A percentile compares a stretch with the other conserved stretches of the same genome.
phyloP scores from a whole-genome alignment of 2,329 filamentous ascomycete species.

The Aspergillus oerlinghausenensis region DNA sequence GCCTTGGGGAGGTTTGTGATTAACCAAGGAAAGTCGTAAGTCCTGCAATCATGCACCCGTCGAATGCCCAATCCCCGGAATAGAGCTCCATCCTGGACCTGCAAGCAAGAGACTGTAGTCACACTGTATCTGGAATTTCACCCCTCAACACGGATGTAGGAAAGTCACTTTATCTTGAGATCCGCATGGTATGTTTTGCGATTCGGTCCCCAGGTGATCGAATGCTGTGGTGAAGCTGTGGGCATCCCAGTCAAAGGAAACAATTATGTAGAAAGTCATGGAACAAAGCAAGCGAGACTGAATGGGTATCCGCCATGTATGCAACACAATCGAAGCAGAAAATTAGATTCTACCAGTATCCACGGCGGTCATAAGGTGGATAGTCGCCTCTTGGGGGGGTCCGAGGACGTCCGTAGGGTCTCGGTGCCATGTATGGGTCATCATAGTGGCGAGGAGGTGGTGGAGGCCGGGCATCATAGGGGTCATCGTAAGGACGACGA shows the following conservation, averaged over 20 bases:
- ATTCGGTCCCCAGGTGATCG: background rate
- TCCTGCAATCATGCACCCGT: slow-evolving; percentile 13
- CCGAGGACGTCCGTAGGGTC: slow-evolving; percentile 50
- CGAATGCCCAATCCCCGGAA: slow-evolving; percentile 53
- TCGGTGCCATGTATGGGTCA: slow-evolving; percentile 55
- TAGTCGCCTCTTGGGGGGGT: slow-evolving; percentile 39
- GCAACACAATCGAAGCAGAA: slow-evolving; percentile 12
- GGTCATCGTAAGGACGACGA: slow-evolving; percentile 56
- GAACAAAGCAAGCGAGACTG: slow-evolving; percentile 8
- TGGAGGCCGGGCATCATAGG: slow-evolving; percentile 51
- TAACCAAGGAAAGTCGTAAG: slow-evolving; percentile 1
- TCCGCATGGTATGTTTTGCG: background rate
- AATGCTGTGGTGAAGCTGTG: background rate
- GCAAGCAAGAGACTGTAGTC: background rate
- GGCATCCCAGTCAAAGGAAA: background rate
- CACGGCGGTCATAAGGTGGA: slow-evolving; percentile 40
- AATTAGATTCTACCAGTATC: slow-evolving; percentile 39
- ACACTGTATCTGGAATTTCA: background rate
- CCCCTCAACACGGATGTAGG: background rate
- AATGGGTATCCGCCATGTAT: slow-evolving; percentile 22
- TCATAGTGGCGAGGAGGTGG: slow-evolving; percentile 53
- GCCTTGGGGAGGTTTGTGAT: background rate
- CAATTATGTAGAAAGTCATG: background rate
- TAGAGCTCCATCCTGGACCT: slow-evolving; percentile 10
- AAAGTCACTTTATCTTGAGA: background rate